These are phyloP conservation scores for Avena insularis DNA, from an alignment of 176 grass and related monocot genomes.

Conservation along the genomic window DNA sequence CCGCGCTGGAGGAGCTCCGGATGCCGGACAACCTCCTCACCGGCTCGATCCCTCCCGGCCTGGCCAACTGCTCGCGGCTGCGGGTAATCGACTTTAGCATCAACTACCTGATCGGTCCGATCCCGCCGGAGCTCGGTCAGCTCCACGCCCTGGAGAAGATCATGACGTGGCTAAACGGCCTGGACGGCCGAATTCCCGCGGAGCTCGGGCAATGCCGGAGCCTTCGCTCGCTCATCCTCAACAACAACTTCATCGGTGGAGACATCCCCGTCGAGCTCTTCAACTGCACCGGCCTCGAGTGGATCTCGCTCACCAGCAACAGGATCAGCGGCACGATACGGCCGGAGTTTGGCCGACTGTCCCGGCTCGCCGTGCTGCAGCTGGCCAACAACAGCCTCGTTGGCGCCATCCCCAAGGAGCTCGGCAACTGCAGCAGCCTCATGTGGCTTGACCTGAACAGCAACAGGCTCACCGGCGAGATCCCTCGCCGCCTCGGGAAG, in stretches of 20 bases:
- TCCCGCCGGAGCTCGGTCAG: slow-evolving; percentile 76
- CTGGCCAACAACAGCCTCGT: slow-evolving; percentile 84
- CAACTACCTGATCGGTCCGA: slow-evolving; percentile 77
- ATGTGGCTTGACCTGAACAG: slow-evolving; percentile 97
- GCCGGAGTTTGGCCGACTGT: slow-evolving; percentile 73
- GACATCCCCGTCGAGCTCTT: slow-evolving; percentile 76
- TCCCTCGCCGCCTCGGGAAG: slow-evolving; percentile 76
- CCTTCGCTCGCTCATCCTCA: slow-evolving; percentile 87
- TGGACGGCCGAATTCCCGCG: slow-evolving; percentile 68
- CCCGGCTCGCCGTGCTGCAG: slow-evolving; percentile 84
- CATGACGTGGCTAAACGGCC: slow-evolving; percentile 87
- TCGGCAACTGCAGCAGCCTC: slow-evolving; percentile 85
- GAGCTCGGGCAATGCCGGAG: slow-evolving; percentile 75
- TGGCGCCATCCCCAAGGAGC: slow-evolving; percentile 67
- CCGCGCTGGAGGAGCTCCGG: slow-evolving; percentile 75
- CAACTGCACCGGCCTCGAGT: slow-evolving; percentile 86
- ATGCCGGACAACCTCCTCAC: slow-evolving; percentile 85
- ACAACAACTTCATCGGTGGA: slow-evolving; percentile 86
- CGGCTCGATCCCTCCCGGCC: slow-evolving; percentile 59
- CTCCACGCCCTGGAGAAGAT: slow-evolving; percentile 72
- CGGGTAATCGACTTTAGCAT: slow-evolving; percentile 87
- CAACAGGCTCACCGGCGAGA: slow-evolving; percentile 70
- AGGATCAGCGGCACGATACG: slow-evolving; percentile 65
- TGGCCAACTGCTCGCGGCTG: slow-evolving; percentile 72
- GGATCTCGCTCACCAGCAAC: slow-evolving; percentile 92